Base-by-base conservation (phyloP, 192 early-diverging fungal genomes). In the Linnemannia schmuckeri region DNA sequence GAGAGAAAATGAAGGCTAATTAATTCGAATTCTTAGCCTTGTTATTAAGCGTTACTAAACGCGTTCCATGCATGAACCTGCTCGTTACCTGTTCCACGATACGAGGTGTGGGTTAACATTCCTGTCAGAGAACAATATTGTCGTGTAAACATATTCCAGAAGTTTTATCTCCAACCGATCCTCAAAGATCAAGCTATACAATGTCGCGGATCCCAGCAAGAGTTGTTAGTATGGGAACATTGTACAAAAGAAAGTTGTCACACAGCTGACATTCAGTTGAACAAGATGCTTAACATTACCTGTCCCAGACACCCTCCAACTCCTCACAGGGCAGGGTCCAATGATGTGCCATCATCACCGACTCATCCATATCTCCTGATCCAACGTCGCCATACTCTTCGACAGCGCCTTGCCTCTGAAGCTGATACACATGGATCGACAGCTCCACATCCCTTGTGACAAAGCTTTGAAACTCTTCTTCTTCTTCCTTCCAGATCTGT, bases 61-160 rank as follows among this genome's bases (percentile, higher is more conserved):
- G 37, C 3, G 37, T 37, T 3, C 37, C 37, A 37, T 37, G 37
- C 37, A 37, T 37, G 37, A 3, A 37, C 3, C 37, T 37, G 37
- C 37, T 37, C 37, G 3, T 1, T 37, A 88, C 84, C 91, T 91
- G 90, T 93, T 94, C 89, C 90, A 90, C 40, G 89, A 87, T 17
- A 95, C 88, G 35, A 95, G 84, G 70, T 93, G 80, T 20, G 88
- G 72, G 71, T 93, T 91, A 33, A 95, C 90, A 37, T 68, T 77
- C 38, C 75, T 78, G 72, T 94, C 93, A 7, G 93, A 90, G 87
- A 95, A 95, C 46, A 94, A 71, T 61, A 95, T 83, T 63, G 92
- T 83, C 33, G 93, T 94, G 40, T 90, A 90, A 17, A 94, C 90
- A 78, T 93, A 94, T 66, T 93, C 92, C 54, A 95, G 86, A 20